Conservation (phyloP, 108 stramenopile species). For the Skeletonema potamos region DNA sequence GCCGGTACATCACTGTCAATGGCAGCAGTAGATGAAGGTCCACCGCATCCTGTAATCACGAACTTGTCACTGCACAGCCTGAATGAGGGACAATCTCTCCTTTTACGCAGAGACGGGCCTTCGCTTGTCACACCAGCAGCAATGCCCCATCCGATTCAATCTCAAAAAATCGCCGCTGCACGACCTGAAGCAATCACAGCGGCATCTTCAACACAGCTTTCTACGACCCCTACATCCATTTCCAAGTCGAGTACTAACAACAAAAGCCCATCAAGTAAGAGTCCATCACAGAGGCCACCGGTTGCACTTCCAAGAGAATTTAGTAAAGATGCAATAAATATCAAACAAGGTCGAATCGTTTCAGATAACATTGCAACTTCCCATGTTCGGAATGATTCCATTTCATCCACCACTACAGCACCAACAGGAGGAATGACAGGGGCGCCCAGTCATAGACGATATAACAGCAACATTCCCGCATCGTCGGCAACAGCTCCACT, state of each 20-base stretch:
- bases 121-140: not conserved
- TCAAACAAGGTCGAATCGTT: too few relatives aligned
- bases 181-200: not conserved
- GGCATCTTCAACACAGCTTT: not conserved
- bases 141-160: not conserved
- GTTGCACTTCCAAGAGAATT: not conserved
- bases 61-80: not conserved
- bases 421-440: not conserved
- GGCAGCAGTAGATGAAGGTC: not conserved
- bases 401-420: not conserved
- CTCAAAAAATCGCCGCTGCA: not conserved
- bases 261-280: not conserved
- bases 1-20: not conserved
- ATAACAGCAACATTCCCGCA: slow-evolving; percentile 1
- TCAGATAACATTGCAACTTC: not conserved
- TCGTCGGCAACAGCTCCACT: not conserved
- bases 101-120: not conserved
- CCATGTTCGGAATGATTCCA: not conserved
- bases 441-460: slow-evolving; percentile 11
- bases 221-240: not conserved
- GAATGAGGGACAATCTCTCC: not conserved
- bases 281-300: not conserved
- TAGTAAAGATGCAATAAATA: not conserved
- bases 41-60: not conserved
- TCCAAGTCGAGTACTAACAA: not conserved